Evolutionary conservation across 345 rosid species (phyloP), one percentile per base, ranked within the genome.

Genomic region (Salix viminalis): DNA sequence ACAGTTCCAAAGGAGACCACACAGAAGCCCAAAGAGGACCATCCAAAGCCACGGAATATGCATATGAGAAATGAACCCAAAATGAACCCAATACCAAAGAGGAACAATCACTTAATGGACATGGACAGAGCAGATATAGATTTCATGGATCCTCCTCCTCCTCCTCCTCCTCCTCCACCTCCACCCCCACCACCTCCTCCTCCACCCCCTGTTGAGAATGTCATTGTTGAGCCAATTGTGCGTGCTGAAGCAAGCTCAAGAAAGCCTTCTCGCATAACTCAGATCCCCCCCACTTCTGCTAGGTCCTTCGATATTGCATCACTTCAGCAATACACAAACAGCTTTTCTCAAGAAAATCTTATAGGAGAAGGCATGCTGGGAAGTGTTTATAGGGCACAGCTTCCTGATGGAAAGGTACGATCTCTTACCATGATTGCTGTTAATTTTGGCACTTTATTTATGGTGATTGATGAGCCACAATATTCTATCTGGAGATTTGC

Each of bases 301-400:
- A 92, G 81, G 85, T 86, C 87, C 77, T 96, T 89, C 78, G 89
- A 92, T 71, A 91, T 96, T 76, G 99, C 99, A 60, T 87, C 91
- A 71, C 99, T 96, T 87, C 99, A 96, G 79, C 97, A 91, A 77
- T 92, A 86, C 77, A 96, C 99, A 36, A 91, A 91, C 72, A 96
- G 99, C 90, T 96, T 96, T 87, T 88, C 97, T 80, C 97, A 86
- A 84, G 98, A 94, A 72, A 96, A 92, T 84, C 83, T 90, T 69
- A 83, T 96, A 34, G 98, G 97, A 76, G 83, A 85, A 7, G 99
- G 99, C 76, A 96, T 91, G 97, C 92, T 96, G 41, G 99, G 99
- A 62, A 90, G 78, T 83, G 97, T 96, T 76, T 96, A 94, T 71
- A 86, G 88, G 78, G 99, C 99, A 72, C 85, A 90, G 79, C 94